phyloP scores from a whole-genome alignment of 257 asterid species.

The Apocynum venetum region DNA sequence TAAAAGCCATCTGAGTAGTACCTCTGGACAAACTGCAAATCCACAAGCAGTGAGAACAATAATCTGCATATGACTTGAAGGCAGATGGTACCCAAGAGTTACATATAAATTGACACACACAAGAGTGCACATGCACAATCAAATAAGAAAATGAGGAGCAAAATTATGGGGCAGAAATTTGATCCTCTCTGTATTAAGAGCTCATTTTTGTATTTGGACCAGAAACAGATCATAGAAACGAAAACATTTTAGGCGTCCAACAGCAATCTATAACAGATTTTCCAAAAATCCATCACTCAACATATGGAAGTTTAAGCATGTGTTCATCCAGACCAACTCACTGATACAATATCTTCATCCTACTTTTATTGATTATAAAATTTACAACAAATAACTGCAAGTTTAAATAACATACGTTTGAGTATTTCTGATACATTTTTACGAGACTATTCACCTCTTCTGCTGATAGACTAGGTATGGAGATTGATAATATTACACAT shows the following conservation, averaged over 20 bases:
- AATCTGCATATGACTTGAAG: background rate
- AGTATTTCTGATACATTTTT: background rate
- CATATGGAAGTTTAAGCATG: background rate
- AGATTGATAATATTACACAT: background rate
- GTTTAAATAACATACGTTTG: background rate
- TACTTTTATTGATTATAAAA: background rate
- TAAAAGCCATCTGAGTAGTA: conserved; percentile 47
- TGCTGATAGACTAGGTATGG: background rate
- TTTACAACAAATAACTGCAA: background rate
- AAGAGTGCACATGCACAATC: background rate
- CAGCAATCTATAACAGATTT: background rate
- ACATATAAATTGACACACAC: background rate
- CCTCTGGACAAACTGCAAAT: conserved; percentile 53
- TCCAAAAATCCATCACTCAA: background rate
- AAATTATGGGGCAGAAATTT: background rate
- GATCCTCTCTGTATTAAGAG: background rate
- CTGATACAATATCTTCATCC: background rate
- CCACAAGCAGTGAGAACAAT: background rate
- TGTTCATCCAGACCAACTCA: background rate
- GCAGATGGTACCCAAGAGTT: background rate
- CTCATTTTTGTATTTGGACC: background rate
- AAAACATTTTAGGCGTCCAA: background rate
- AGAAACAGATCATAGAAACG: background rate
- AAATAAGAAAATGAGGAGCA: background rate
- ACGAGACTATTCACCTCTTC: background rate